Evolutionary conservation across 2,329 filamentous ascomycete species (phyloP).

Genomic region (Lasiodiplodia sp.): DNA sequence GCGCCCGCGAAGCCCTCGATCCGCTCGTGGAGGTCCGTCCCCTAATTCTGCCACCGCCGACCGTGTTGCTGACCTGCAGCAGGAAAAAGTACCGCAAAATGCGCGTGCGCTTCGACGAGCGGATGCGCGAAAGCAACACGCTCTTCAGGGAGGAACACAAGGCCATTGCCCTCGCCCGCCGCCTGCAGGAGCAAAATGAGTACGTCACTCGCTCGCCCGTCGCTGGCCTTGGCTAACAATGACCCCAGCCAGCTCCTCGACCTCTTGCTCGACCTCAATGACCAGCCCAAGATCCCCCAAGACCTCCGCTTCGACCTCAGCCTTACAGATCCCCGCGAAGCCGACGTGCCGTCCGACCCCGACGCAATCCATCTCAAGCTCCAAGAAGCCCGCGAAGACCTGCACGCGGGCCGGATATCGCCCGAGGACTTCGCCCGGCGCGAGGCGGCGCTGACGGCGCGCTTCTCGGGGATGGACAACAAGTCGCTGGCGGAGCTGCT

Average conservation of each 20-base stretch:
- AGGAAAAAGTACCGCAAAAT: slow-evolving; percentile 95
- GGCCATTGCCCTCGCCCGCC: slow-evolving; percentile 79
- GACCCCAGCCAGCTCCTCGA: slow-evolving; percentile 80
- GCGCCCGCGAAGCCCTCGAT: slow-evolving; percentile 17
- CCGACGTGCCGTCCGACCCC: slow-evolving; percentile 35
- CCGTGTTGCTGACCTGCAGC: slow-evolving; percentile 4
- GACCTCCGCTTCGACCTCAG: slow-evolving; percentile 76
- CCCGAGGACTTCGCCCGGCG: slow-evolving; percentile 41
- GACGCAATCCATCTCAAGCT: slow-evolving; percentile 39
- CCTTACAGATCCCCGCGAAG: slow-evolving; percentile 35
- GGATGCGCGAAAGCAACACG: slow-evolving; percentile 81
- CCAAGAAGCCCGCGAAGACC: slow-evolving; percentile 45
- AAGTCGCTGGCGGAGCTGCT: slow-evolving; percentile 49
- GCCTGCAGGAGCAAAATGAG: slow-evolving; percentile 92
- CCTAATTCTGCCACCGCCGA: not conserved
- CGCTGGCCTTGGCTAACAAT: not conserved
- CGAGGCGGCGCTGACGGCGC: slow-evolving; percentile 40
- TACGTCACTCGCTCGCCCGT: slow-evolving; percentile 57
- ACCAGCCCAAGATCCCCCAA: slow-evolving; percentile 76
- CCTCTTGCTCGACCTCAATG: slow-evolving; percentile 87
- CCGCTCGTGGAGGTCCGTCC: slow-evolving; percentile 28
- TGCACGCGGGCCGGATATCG: slow-evolving; percentile 40
- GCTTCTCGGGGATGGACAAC: slow-evolving; percentile 37
- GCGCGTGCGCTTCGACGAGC: slow-evolving; percentile 77
- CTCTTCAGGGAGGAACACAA: slow-evolving; percentile 83